Evolutionary conservation across 106 monocot species (phyloP).

Genomic region (Dioscorea alata): DNA sequence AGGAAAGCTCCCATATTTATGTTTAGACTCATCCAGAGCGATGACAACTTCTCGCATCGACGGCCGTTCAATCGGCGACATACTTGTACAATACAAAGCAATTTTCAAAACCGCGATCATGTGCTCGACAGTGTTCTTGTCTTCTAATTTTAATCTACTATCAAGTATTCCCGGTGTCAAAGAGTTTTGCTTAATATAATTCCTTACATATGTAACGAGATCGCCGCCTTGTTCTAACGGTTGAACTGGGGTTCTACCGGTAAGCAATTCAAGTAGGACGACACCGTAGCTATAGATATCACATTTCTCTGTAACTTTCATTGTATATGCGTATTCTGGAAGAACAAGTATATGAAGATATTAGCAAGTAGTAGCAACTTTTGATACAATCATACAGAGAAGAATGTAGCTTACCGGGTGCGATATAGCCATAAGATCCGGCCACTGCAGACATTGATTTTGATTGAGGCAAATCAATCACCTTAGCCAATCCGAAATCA

Average conservation of each 20-base stretch:
- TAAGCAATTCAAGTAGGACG: conserved; percentile 82
- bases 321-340: conserved; percentile 98
- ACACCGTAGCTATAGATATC: conserved; percentile 96
- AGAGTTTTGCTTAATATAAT: conserved; percentile 53
- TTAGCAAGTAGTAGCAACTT: background rate
- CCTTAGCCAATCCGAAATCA: conserved; percentile 94
- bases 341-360: background rate
- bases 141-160: conserved; percentile 42
- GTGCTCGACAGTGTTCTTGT: conserved; percentile 43
- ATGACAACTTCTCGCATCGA: conserved; percentile 80
- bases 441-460: conserved; percentile 97
- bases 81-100: conserved; percentile 79
- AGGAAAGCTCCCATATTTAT: conserved; percentile 43
- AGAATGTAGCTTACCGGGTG: conserved; percentile 53
- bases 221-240: conserved; percentile 91
- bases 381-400: background rate
- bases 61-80: conserved; percentile 87
- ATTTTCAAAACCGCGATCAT: conserved; percentile 91
- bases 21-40: conserved; percentile 87
- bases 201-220: conserved; percentile 83
- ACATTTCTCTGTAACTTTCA: conserved; percentile 96
- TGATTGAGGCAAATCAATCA: conserved; percentile 82
- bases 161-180: conserved; percentile 56
- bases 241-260: conserved; percentile 83
- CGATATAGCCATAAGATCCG: conserved; percentile 97